Conservation (phyloP, 169 alveolate species). For the Theileria orientalis region DNA sequence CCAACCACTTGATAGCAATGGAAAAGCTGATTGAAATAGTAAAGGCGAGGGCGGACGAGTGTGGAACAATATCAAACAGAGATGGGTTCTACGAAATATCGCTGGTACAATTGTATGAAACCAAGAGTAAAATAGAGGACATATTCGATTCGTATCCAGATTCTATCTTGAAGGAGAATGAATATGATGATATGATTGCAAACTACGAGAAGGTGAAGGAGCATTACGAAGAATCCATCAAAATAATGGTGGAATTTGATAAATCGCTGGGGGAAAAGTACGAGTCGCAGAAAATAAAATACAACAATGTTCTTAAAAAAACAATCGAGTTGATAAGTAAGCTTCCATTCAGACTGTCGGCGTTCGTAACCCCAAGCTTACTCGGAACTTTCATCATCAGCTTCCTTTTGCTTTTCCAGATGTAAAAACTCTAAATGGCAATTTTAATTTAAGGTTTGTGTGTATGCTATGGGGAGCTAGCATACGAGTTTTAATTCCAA, state of each 20-base stretch:
- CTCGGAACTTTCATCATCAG: conserved; percentile 6
- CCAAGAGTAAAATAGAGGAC: not conserved
- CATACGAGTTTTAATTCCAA: not conserved
- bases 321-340: not conserved
- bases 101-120: not conserved
- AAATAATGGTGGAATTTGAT: conserved; percentile 2
- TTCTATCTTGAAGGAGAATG: not conserved
- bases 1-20: conserved; percentile 1
- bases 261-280: conserved; percentile 2
- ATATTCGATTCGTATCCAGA: not conserved
- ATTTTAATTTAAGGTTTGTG: not conserved
- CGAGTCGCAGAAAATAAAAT: not conserved
- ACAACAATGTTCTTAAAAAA: not conserved
- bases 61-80: conserved; percentile 4
- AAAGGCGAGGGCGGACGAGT: conserved; percentile 17
- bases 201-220: not conserved
- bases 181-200: not conserved
- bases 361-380: not conserved
- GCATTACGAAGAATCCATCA: not conserved
- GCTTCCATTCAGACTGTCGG: conserved; percentile 7
- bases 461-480: conserved; percentile 21
- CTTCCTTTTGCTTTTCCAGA: not conserved
- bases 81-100: conserved; percentile 7
- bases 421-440: not conserved
- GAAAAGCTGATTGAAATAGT: not conserved